phyloP scores from a whole-genome alignment of 257 asterid genomes.

The Ehretia macrophylla region DNA sequence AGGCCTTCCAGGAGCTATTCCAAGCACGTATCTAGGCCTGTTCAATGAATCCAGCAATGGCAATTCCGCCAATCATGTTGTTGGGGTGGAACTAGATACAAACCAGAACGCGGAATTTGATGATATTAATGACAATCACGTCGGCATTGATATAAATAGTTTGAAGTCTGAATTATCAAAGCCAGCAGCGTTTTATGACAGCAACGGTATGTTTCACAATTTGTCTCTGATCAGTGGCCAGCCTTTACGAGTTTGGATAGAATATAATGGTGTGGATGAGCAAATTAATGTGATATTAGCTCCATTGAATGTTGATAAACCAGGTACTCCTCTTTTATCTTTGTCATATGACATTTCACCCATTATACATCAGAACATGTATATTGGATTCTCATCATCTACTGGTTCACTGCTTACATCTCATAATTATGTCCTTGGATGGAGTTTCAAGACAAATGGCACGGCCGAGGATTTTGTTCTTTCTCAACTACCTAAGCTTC shows the following conservation, averaged over 20 bases:
- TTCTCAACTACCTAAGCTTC: conserved; percentile 9
- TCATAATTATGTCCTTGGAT: conserved; percentile 18
- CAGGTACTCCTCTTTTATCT: conserved; percentile 14
- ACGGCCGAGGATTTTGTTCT: conserved; percentile 1
- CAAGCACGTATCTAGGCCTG: conserved; percentile 14
- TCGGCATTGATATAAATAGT: conserved; percentile 19
- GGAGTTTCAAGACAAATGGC: conserved; percentile 24
- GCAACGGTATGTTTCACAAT: conserved; percentile 9
- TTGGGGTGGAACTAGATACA: conserved; percentile 29
- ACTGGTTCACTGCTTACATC: conserved; percentile 1
- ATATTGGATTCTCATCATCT: conserved; percentile 16
- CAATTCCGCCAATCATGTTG: conserved; percentile 9
- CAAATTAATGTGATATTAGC: conserved; percentile 16
- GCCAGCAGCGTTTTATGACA: conserved; percentile 12
- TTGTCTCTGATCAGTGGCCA: conserved; percentile 31
- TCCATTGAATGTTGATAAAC: conserved; percentile 6
- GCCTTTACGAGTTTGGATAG: conserved; percentile 16
- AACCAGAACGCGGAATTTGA: conserved; percentile 2
- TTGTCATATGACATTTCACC: conserved; percentile 12
- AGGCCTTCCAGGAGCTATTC: conserved; percentile 12
- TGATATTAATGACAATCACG: conserved; percentile 25
- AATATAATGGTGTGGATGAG: conserved; percentile 4
- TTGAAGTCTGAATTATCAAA: background rate
- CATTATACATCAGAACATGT: conserved; percentile 9
- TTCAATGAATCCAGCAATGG: conserved; percentile 13